Conservation (phyloP, 768 basidiomycete species). For the Rhizopogon vesiculosus region DNA sequence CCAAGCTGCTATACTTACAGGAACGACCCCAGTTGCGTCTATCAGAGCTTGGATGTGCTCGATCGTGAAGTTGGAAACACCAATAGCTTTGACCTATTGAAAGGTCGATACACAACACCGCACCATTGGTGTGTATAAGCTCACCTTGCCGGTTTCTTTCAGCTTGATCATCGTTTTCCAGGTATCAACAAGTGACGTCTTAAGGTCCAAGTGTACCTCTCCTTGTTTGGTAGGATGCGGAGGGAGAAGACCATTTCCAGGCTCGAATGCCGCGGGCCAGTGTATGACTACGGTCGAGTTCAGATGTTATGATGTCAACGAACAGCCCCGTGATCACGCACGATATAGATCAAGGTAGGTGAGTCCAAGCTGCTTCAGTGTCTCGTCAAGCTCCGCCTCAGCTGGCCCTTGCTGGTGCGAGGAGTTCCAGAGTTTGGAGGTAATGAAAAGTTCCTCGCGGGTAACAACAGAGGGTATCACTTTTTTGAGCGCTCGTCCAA, state of each 20-base stretch:
- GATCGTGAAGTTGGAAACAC: slow-evolving; percentile 80
- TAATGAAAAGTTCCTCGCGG: slow-evolving; percentile 78
- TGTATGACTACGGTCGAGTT: slow-evolving; percentile 51
- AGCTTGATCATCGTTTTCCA: slow-evolving; percentile 79
- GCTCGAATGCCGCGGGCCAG: slow-evolving; percentile 72
- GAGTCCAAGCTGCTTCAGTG: slow-evolving; percentile 64
- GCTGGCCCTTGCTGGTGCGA: slow-evolving; percentile 62
- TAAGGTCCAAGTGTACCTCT: slow-evolving; percentile 51
- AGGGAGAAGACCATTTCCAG: slow-evolving; percentile 54
- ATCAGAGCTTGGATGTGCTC: slow-evolving; percentile 63
- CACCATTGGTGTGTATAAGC: not conserved
- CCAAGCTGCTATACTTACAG: slow-evolving; percentile 36
- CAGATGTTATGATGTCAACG: not conserved
- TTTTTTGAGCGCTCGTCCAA: slow-evolving; percentile 70
- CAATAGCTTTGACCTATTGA: slow-evolving; percentile 57
- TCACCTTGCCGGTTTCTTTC: slow-evolving; percentile 62
- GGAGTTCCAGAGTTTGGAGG: slow-evolving; percentile 81
- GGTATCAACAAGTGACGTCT: slow-evolving; percentile 67
- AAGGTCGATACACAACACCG: not conserved
- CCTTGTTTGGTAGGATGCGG: slow-evolving; percentile 37
- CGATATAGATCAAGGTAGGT: slow-evolving; percentile 82
- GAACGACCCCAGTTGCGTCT: slow-evolving; percentile 65
- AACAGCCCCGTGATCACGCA: slow-evolving; percentile 28
- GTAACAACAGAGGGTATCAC: slow-evolving; percentile 73
- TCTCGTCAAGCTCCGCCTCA: slow-evolving; percentile 72